Evolutionary conservation across 2,329 filamentous ascomycete genomes (phyloP).

Genomic region (Paramyrothecium roridum): DNA sequence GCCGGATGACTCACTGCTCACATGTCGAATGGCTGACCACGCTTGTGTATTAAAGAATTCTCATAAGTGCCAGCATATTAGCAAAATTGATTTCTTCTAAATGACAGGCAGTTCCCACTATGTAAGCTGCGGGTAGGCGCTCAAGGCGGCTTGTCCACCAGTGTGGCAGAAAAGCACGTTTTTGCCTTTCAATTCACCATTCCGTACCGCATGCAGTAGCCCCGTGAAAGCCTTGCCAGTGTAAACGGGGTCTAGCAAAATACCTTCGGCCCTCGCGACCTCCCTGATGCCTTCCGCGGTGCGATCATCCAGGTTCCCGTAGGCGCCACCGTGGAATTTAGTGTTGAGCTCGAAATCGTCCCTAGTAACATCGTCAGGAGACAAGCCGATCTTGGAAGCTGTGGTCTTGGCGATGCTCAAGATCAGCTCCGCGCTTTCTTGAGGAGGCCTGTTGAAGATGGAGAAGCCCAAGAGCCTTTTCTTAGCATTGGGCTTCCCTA

Average conservation of each 20-base stretch:
- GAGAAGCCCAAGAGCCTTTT: background rate
- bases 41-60: background rate
- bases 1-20: background rate
- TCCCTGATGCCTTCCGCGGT: constrained; percentile 6
- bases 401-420: constrained; percentile 5
- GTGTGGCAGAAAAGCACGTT: constrained; percentile 11
- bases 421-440: background rate
- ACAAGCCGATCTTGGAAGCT: constrained; percentile 3
- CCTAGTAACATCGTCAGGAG: constrained; percentile 1
- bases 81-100: background rate
- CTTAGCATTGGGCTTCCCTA: constrained; percentile 12
- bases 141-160: constrained; percentile 8
- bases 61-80: background rate
- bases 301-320: constrained; percentile 6
- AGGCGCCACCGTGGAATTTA: constrained; percentile 2
- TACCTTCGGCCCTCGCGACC: constrained; percentile 7
- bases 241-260: constrained; percentile 6
- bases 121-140: constrained; percentile 2
- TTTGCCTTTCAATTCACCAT: constrained; percentile 2
- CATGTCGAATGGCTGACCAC: background rate
- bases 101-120: background rate
- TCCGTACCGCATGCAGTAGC: constrained; percentile 5
- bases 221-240: constrained; percentile 10
- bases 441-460: background rate
- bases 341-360: constrained; percentile 8